Percentiles rank a stretch among this genome's conserved stretches.
Evolutionary conservation across 441 rosid genomes (phyloP).

Genomic region (Erodium moschatum): DNA sequence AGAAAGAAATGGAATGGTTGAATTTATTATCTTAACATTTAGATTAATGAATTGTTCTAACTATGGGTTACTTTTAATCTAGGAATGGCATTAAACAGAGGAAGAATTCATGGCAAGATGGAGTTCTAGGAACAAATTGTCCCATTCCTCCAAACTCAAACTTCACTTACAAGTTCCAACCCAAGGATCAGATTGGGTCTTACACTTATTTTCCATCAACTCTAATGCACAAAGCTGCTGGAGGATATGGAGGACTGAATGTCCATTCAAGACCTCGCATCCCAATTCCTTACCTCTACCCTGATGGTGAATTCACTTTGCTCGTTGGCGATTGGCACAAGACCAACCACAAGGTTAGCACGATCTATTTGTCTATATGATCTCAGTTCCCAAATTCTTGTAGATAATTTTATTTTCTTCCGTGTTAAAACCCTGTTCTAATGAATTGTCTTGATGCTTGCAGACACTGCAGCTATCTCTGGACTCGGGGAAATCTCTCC

Average conservation of each 20-base stretch:
- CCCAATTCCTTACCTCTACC: constrained; percentile 59
- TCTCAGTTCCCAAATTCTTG: not conserved
- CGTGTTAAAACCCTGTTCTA: not conserved
- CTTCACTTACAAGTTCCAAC: constrained; percentile 73
- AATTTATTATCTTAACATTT: not conserved
- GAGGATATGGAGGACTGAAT: constrained; percentile 74
- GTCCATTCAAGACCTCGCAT: constrained; percentile 55
- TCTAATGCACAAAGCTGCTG: constrained; percentile 71
- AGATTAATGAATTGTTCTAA: not conserved
- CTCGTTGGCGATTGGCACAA: constrained; percentile 87
- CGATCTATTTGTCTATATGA: not conserved
- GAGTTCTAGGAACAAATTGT: constrained; percentile 82
- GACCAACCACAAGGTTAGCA: constrained; percentile 57
- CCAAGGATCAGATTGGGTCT: constrained; percentile 88
- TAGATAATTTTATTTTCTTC: not conserved
- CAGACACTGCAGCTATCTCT: constrained; percentile 47
- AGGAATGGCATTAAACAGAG: constrained; percentile 96
- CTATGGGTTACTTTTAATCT: not conserved
- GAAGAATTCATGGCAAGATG: constrained; percentile 98
- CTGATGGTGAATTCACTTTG: constrained; percentile 65
- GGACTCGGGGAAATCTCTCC: constrained; percentile 67
- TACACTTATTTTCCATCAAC: constrained; percentile 78
- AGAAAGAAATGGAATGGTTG: not conserved
- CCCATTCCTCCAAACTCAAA: constrained; percentile 78
- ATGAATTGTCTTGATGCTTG: constrained; percentile 14